A percentile compares a stretch with the other conserved stretches of the same genome.
phyloP scores from a whole-genome alignment of 2,329 filamentous ascomycete species.

The Aspergillus hiratsukae region DNA sequence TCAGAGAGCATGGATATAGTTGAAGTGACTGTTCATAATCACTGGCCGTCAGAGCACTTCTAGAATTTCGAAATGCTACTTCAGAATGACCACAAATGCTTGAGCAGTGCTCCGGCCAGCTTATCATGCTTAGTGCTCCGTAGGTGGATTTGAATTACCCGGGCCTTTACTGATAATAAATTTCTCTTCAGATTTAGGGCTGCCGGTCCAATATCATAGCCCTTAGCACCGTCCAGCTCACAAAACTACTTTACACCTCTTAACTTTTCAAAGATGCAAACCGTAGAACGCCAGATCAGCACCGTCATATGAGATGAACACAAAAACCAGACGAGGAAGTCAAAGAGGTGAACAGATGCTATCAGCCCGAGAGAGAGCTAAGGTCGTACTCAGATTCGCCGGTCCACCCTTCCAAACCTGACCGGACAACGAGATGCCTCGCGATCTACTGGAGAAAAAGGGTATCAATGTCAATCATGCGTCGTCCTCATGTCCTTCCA shows the following conservation, averaged over 20 bases:
- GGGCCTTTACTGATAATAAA: neutral
- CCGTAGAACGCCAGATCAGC: constrained; percentile 17
- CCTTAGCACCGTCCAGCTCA: neutral
- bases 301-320: constrained; percentile 6
- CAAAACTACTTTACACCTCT: constrained; percentile 9
- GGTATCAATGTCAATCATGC: constrained; percentile 28
- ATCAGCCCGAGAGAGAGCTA: constrained; percentile 11
- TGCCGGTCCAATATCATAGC: neutral
- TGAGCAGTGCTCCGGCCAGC: neutral
- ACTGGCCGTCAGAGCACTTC: neutral
- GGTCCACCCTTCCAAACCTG: neutral
- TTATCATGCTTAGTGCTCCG: neutral
- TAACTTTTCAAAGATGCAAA: constrained; percentile 7
- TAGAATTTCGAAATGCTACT: neutral
- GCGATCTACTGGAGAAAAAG: constrained; percentile 9
- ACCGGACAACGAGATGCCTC: neutral
- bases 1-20: too few relatives aligned
- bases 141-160: neutral
- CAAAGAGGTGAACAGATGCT: neutral
- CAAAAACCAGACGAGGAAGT: constrained; percentile 4
- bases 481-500: constrained; percentile 9
- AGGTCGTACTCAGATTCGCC: neutral
- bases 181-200: neutral
- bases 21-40: neutral
- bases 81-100: neutral